Conservation (phyloP, 2,329 filamentous ascomycete species). For the Microcyclospora pomicola region DNA sequence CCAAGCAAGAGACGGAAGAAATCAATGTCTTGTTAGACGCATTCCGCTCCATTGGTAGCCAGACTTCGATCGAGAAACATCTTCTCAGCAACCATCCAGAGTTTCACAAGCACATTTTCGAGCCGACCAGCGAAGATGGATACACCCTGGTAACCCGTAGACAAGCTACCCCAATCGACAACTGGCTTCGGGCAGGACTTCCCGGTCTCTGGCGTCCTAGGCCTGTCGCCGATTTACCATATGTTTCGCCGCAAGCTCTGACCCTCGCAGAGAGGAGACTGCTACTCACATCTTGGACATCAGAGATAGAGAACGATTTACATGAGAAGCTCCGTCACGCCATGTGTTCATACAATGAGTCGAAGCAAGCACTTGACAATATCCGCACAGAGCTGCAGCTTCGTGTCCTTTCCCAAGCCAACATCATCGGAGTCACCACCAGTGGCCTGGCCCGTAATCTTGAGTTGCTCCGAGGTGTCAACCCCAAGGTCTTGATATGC, state of each 20-base stretch:
- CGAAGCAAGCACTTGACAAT: constrained; percentile 10
- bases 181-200: constrained; percentile 4
- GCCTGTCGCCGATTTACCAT: constrained; percentile 1
- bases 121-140: constrained; percentile 14
- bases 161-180: not conserved
- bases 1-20: constrained; percentile 8
- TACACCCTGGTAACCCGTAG: constrained; percentile 2
- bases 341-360: constrained; percentile 8
- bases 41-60: constrained; percentile 1
- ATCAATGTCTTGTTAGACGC: constrained; percentile 9
- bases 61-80: constrained; percentile 3
- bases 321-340: constrained; percentile 9
- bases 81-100: constrained; percentile 9
- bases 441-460: constrained; percentile 43
- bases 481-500: constrained; percentile 45
- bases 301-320: constrained; percentile 6
- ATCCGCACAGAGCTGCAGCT: constrained; percentile 27
- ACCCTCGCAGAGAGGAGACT: constrained; percentile 3
- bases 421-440: constrained; percentile 48
- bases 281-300: constrained; percentile 3
- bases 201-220: not conserved
- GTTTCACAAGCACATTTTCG: constrained; percentile 11
- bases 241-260: not conserved
- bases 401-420: constrained; percentile 27
- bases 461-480: constrained; percentile 34